Conservation (phyloP, 2,329 filamentous ascomycete species). For the Chaetomium sp. region DNA sequence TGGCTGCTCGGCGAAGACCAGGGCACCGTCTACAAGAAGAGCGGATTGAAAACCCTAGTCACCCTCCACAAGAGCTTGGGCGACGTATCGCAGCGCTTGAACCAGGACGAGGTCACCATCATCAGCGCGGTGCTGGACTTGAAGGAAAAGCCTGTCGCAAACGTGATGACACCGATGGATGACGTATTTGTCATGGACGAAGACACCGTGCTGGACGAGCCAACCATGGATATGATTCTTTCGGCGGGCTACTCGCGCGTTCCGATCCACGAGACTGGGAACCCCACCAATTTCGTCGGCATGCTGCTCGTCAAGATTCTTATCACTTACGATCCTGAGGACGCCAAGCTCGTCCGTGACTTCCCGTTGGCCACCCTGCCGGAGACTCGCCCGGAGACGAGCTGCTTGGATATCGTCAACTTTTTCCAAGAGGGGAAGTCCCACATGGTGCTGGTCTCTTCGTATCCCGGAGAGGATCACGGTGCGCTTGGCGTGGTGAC, state of each 20-base stretch:
- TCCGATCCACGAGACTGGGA: conserved; percentile 83
- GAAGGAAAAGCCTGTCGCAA: conserved; percentile 90
- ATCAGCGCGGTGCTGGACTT: conserved; percentile 94
- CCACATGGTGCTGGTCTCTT: conserved; percentile 95
- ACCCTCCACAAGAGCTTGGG: conserved; percentile 90
- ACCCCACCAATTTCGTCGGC: conserved; percentile 81
- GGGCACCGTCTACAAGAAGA: conserved; percentile 96
- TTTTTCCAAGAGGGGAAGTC: conserved; percentile 99
- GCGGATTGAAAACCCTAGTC: conserved; percentile 90
- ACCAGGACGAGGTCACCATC: conserved; percentile 97
- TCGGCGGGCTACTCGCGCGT: conserved; percentile 94
- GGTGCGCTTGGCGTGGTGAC: conserved; percentile 92
- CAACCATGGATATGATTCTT: conserved; percentile 89
- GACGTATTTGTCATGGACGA: conserved; percentile 97
- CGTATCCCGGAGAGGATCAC: conserved; percentile 79
- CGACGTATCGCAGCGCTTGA: conserved; percentile 78
- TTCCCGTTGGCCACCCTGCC: conserved; percentile 91
- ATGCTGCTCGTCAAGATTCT: conserved; percentile 98
- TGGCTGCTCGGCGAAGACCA: conserved; percentile 90
- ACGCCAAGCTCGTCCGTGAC: conserved; percentile 76
- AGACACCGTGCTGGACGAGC: conserved; percentile 85
- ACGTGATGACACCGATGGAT: conserved; percentile 97
- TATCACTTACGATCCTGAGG: conserved; percentile 97
- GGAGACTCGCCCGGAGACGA: conserved; percentile 90
- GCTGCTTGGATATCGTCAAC: conserved; percentile 96